These are phyloP conservation scores for Pseudopithomyces chartarum DNA, from an alignment of 2,329 filamentous ascomycete species.

Conservation along the genomic window DNA sequence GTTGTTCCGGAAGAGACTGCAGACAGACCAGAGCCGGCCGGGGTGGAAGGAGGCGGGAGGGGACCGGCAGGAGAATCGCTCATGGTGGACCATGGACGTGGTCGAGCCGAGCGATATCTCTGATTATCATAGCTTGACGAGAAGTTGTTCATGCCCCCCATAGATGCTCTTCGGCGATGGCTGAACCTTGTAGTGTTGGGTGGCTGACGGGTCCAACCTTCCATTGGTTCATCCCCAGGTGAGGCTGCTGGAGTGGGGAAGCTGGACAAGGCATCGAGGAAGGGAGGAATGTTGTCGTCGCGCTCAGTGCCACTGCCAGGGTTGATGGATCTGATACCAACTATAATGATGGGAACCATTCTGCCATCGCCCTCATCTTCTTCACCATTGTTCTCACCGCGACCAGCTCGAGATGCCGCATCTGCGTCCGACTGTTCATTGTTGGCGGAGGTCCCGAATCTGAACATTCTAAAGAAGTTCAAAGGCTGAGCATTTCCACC, in stretches of 20 bases:
- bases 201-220: constrained; percentile 57
- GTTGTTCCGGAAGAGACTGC: constrained; percentile 59
- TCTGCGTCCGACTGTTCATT: constrained; percentile 1
- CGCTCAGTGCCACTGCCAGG: constrained; percentile 54
- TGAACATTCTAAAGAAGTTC: constrained; percentile 72
- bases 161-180: constrained; percentile 58
- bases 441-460: constrained; percentile 61
- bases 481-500: constrained; percentile 58
- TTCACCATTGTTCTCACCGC: constrained; percentile 5
- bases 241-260: constrained; percentile 52
- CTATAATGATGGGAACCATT: constrained; percentile 71
- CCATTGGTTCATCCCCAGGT: constrained; percentile 54
- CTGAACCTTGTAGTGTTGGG: constrained; percentile 61
- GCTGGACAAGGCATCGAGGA: constrained; percentile 57
- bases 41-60: constrained; percentile 66
- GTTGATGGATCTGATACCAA: constrained; percentile 70
- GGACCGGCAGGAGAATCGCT: constrained; percentile 64
- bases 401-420: constrained; percentile 24
- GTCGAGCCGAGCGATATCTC: constrained; percentile 52
- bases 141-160: constrained; percentile 57
- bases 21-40: constrained; percentile 63
- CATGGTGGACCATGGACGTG: constrained; percentile 50
- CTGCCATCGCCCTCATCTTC: constrained; percentile 56
- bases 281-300: constrained; percentile 53
- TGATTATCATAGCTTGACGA: constrained; percentile 58